Conservation (phyloP, 2,329 filamentous ascomycete species). For the Talaromyces funiculosus region DNA sequence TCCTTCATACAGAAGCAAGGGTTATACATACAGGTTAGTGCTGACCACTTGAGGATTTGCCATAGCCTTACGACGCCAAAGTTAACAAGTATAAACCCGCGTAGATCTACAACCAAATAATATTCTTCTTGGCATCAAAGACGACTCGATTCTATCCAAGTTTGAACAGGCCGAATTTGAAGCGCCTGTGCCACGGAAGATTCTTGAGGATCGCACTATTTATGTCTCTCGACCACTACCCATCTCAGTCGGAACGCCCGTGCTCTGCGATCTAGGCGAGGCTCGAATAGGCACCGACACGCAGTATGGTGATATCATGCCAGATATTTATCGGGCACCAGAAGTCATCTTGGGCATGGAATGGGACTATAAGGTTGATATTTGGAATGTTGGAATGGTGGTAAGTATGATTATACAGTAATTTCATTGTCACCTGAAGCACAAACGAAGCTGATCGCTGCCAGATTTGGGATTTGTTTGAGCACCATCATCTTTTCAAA, state of each 20-base stretch:
- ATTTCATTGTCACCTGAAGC: too few relatives aligned
- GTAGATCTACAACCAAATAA: conserved; percentile 45
- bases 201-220: conserved; percentile 21
- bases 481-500: conserved; percentile 18
- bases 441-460: too few relatives aligned
- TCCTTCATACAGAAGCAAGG: conserved; percentile 42
- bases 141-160: conserved; percentile 35
- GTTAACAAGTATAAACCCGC: neutral
- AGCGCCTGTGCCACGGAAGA: conserved; percentile 40
- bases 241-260: conserved; percentile 14
- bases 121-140: conserved; percentile 39
- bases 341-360: conserved; percentile 36
- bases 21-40: conserved; percentile 33
- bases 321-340: conserved; percentile 36
- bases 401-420: conserved; percentile 14
- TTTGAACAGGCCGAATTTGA: conserved; percentile 40
- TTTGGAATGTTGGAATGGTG: conserved; percentile 39
- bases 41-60: too few relatives aligned
- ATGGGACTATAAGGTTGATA: conserved; percentile 36
- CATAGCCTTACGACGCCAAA: too few relatives aligned
- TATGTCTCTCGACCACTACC: conserved; percentile 30
- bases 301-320: conserved; percentile 36
- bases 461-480: conserved; percentile 17
- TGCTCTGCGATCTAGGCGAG: conserved; percentile 33
- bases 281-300: conserved; percentile 31